phyloP scores from a whole-genome alignment of 202 grass and related monocot species.

The Carex arenaria region DNA sequence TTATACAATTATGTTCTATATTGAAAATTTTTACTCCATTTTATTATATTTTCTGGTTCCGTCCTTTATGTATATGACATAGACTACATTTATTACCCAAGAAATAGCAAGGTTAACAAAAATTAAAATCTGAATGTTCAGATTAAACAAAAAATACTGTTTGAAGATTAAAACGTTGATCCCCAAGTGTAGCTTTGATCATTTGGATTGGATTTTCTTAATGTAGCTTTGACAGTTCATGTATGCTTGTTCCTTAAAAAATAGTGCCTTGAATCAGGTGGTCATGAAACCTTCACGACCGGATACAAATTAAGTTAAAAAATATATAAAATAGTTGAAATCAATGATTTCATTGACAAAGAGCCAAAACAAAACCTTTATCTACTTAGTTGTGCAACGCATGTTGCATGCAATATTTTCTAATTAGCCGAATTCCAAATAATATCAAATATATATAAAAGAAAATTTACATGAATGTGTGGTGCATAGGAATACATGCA shows the following conservation, averaged over 20 bases:
- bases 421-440: neutral
- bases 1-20: too few relatives aligned
- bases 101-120: neutral
- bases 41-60: too few relatives aligned
- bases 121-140: neutral
- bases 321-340: neutral
- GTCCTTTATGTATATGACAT: neutral
- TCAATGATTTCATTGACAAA: slow-evolving; percentile 10
- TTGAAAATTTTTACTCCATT: too few relatives aligned
- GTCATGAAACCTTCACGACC: neutral
- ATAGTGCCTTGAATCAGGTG: neutral
- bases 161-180: too few relatives aligned
- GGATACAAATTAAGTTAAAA: neutral
- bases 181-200: neutral
- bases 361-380: neutral
- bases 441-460: neutral
- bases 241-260: neutral
- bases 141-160: neutral
- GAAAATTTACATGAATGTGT: too few relatives aligned
- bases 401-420: slow-evolving; percentile 2
- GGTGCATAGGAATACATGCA: too few relatives aligned
- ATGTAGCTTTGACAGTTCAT: neutral
- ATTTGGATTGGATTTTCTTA: neutral
- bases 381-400: neutral
- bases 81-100: neutral